Conservation (phyloP, 2,329 filamentous ascomycete species). For the Penicillium hesseltinei region DNA sequence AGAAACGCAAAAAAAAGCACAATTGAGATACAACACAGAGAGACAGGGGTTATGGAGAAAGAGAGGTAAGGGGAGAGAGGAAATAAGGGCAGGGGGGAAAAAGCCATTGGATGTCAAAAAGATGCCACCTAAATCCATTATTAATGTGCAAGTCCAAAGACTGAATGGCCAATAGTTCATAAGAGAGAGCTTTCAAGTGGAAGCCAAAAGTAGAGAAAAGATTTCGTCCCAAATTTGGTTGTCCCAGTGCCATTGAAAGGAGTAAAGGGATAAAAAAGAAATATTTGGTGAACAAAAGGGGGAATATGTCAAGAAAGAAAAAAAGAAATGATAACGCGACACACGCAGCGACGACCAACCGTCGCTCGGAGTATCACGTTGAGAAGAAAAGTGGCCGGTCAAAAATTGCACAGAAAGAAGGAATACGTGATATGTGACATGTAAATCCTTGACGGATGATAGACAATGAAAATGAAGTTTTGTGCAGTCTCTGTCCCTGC, state of each 20-base stretch:
- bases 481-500: slow-evolving; percentile 21
- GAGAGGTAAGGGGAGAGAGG: slow-evolving; percentile 4
- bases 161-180: slow-evolving; percentile 19
- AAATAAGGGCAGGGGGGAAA: slow-evolving; percentile 8
- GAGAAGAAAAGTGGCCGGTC: slow-evolving; percentile 22
- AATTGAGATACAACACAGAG: neutral
- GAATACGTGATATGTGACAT: slow-evolving; percentile 28
- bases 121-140: slow-evolving; percentile 23
- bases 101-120: slow-evolving; percentile 16
- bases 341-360: slow-evolving; percentile 12
- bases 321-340: slow-evolving; percentile 21
- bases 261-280: slow-evolving; percentile 17
- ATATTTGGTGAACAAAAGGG: slow-evolving; percentile 32
- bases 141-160: slow-evolving; percentile 17
- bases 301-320: slow-evolving; percentile 34
- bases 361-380: slow-evolving; percentile 23
- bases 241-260: slow-evolving; percentile 22
- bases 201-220: slow-evolving; percentile 13
- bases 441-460: slow-evolving; percentile 22
- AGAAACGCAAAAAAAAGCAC: slow-evolving; percentile 6
- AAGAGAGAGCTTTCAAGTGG: slow-evolving; percentile 15
- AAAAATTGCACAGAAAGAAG: slow-evolving; percentile 26
- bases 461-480: slow-evolving; percentile 26
- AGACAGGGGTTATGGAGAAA: slow-evolving; percentile 1
- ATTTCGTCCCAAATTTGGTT: slow-evolving; percentile 22